Evolutionary conservation across 495 filamentous ascomycete genomes (phyloP).

Genomic region (Darksidea phi): DNA sequence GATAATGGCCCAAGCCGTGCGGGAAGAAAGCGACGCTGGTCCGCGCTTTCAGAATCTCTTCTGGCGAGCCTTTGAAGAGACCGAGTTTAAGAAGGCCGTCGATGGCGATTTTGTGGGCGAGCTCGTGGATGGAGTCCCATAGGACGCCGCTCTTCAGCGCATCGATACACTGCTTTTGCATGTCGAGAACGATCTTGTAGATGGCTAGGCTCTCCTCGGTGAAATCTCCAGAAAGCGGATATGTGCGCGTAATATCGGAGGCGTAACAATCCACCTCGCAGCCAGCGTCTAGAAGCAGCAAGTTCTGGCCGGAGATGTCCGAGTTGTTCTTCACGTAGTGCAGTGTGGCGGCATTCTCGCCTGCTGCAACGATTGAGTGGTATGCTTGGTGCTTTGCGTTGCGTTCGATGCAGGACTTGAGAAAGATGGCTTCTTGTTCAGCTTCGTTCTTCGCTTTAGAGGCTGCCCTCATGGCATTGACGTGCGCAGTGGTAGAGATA

Average conservation of each 20-base stretch:
- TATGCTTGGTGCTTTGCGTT: slow-evolving; percentile 79
- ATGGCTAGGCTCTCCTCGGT: slow-evolving; percentile 68
- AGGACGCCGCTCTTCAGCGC: slow-evolving; percentile 69
- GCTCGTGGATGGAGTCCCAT: slow-evolving; percentile 83
- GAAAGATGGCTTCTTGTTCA: slow-evolving; percentile 51
- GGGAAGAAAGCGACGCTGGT: slow-evolving; percentile 88
- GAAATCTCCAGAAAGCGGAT: slow-evolving; percentile 78
- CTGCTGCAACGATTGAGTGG: slow-evolving; percentile 76
- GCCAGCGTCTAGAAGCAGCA: slow-evolving; percentile 81
- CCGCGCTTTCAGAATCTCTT: slow-evolving; percentile 70
- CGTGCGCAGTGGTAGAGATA: slow-evolving; percentile 74
- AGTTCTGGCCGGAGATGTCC: slow-evolving; percentile 63
- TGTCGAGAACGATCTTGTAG: slow-evolving; percentile 81
- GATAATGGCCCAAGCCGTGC: slow-evolving; percentile 86
- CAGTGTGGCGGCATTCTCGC: slow-evolving; percentile 75
- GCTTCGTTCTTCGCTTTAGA: slow-evolving; percentile 37
- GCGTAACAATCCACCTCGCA: slow-evolving; percentile 78
- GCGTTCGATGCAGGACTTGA: slow-evolving; percentile 69
- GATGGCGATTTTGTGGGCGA: slow-evolving; percentile 79
- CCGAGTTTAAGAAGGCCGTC: slow-evolving; percentile 73
- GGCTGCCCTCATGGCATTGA: slow-evolving; percentile 64
- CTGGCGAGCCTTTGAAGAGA: slow-evolving; percentile 64
- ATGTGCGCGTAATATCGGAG: slow-evolving; percentile 85
- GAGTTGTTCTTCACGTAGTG: slow-evolving; percentile 83
- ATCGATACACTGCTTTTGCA: slow-evolving; percentile 76